Evolutionary conservation across 1,284 basidiomycete genomes (phyloP).

Genomic region (Cryptococcus maquisensis): DNA sequence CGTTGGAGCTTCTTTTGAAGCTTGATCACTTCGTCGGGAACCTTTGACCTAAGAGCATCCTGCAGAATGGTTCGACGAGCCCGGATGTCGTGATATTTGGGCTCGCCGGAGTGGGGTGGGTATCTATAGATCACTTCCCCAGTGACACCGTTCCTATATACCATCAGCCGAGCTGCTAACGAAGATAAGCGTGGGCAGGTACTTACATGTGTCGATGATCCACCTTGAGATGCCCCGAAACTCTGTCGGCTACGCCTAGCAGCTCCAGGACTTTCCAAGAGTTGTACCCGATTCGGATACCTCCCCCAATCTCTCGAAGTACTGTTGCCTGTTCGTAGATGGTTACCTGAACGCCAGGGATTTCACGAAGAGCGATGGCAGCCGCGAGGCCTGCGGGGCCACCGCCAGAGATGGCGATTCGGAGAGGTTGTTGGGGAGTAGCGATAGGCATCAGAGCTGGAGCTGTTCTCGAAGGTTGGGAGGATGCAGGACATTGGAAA

Average conservation of each 20-base stretch:
- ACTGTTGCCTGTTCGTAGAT: slow-evolving; percentile 32
- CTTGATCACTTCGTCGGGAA: slow-evolving; percentile 24
- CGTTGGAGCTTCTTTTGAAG: slow-evolving; percentile 20
- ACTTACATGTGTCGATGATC: not conserved
- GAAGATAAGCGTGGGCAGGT: no score
- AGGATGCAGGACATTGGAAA: no score
- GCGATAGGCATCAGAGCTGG: slow-evolving; percentile 12
- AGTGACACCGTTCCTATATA: not conserved
- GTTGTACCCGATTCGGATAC: slow-evolving; percentile 35
- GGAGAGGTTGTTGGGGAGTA: slow-evolving; percentile 2
- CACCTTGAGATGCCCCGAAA: slow-evolving; percentile 13
- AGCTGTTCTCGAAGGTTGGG: no score
- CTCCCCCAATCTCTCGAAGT: slow-evolving; percentile 33
- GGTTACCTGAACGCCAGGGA: slow-evolving; percentile 21
- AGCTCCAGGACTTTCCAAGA: slow-evolving; percentile 30
- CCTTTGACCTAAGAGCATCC: slow-evolving; percentile 20
- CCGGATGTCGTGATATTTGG: slow-evolving; percentile 27
- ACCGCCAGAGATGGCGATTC: slow-evolving; percentile 27
- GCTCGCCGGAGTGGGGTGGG: slow-evolving; percentile 15
- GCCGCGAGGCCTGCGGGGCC: slow-evolving; percentile 29
- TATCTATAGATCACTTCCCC: not conserved
- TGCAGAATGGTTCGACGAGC: slow-evolving; percentile 12
- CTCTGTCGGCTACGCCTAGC: slow-evolving; percentile 21
- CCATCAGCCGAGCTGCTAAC: not conserved
- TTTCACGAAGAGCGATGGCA: slow-evolving; percentile 19